Evolutionary conservation across 176 grass and related monocot genomes (phyloP), one percentile per base, ranked within the genome.

Genomic region (Aegilops longissima): DNA sequence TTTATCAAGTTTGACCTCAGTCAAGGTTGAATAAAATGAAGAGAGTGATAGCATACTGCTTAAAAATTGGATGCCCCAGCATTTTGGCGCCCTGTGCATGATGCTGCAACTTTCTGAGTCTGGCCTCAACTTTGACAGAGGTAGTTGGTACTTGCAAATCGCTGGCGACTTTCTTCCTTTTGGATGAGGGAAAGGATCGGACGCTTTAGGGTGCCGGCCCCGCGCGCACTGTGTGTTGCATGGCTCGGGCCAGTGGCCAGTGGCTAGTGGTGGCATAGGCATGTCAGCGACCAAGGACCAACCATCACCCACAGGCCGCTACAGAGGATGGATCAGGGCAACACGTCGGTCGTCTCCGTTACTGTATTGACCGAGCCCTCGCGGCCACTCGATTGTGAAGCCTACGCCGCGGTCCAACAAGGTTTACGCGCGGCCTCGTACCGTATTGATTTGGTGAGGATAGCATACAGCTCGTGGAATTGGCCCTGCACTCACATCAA

Each of bases 271-370:
- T 10, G 8, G 16, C 51, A 54, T 54, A 54, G 33, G 30, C 14
- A 70, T 70, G 33, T 70, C 67, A 70, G 34, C 61, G 23, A 25
- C 4, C 36, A 39, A 11, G 21, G 21, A 72, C 69, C 35, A 72
- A 36, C 69, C 69, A 35, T 71, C 69, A 23, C 69, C 69, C n/a
- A 39, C 69, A 40, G 36, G 70, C 70, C 70, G n/a, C 70, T 73
- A 45, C 70, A 73, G 70, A 14, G 34, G 35, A 40, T 6, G 51
- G 51, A 17, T 54, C 51, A 54, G 51, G 49, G 38, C 34, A 45
- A 24, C 70, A 73, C 70, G 70, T 73, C 70, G 39, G 21, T 42
- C 68, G 35, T 6, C 68, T 71, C 68, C n/a, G 35, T 9, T 12
- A 9, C 68, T 35, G 33, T 35, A 5, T 73, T 74, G 71, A 74